These are phyloP conservation scores for Lyophyllum semitale DNA, from an alignment of 768 basidiomycete genomes.

Conservation along the genomic window DNA sequence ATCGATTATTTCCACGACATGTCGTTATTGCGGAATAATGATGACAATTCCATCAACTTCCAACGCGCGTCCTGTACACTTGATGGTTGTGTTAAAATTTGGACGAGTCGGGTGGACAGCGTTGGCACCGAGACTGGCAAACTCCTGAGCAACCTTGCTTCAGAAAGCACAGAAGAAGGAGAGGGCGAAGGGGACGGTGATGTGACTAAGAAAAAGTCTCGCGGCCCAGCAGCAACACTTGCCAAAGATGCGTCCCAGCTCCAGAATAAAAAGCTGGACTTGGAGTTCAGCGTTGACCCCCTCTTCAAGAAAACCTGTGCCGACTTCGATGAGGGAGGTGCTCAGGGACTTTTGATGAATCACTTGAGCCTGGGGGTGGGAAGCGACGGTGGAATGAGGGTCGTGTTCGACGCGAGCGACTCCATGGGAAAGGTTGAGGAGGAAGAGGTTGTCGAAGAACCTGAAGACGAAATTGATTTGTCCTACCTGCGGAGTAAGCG, in stretches of 20 bases:
- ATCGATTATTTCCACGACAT: constrained; percentile 99
- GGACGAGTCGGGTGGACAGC: constrained; percentile 96
- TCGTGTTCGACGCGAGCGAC: constrained; percentile 97
- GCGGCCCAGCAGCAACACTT: constrained; percentile 81
- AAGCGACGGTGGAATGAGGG: constrained; percentile 78
- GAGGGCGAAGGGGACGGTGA: constrained; percentile 62
- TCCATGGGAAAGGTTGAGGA: constrained; percentile 81
- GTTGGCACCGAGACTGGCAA: constrained; percentile 97
- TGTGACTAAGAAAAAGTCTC: constrained; percentile 62
- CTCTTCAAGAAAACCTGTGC: constrained; percentile 97
- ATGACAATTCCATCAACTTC: constrained; percentile 97
- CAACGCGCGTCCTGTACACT: constrained; percentile 97
- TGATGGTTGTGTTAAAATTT: constrained; percentile 99
- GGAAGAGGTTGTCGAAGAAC: constrained; percentile 73
- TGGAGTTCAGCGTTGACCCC: constrained; percentile 96
- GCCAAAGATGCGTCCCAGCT: constrained; percentile 83
- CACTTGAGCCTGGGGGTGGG: constrained; percentile 81
- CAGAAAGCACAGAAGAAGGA: constrained; percentile 53
- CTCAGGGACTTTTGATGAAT: constrained; percentile 95
- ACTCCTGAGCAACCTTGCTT: constrained; percentile 84
- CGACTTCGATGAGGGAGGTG: constrained; percentile 98
- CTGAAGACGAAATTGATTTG: constrained; percentile 68
- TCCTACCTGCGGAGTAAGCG: constrained; percentile 59
- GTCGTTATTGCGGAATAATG: constrained; percentile 89
- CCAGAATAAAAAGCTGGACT: constrained; percentile 88